A percentile compares a stretch with the other conserved stretches of the same genome.
These are phyloP conservation scores for Skeletonema menzelii DNA, from an alignment of 108 stramenopile species.

Conservation along the genomic window DNA sequence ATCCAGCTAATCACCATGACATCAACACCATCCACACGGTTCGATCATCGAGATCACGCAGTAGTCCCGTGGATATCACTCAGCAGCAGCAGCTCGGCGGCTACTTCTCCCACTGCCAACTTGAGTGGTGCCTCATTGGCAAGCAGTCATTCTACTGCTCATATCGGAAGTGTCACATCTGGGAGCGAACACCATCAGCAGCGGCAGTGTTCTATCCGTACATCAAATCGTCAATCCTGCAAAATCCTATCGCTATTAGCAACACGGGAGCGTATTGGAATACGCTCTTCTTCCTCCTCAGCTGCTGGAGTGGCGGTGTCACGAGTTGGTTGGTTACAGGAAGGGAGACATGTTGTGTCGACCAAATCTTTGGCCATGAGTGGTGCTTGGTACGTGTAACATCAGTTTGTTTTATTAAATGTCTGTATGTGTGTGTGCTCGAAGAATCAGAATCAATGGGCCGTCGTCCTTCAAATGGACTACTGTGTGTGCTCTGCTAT, in stretches of 20 bases:
- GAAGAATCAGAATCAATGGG: background rate
- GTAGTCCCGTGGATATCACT: conserved; percentile 7
- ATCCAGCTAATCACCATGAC: background rate
- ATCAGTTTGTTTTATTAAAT: background rate
- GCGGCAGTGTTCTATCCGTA: background rate
- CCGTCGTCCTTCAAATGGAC: no score
- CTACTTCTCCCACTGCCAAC: background rate
- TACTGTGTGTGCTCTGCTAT: background rate
- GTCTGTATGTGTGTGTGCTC: background rate
- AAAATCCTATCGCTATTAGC: conserved; percentile 7
- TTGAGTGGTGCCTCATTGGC: no score
- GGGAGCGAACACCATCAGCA: background rate
- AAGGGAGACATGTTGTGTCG: conserved; percentile 7
- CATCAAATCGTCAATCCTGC: background rate
- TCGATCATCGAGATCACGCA: background rate
- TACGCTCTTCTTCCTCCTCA: background rate
- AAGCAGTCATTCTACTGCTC: no score
- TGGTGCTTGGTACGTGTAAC: conserved; percentile 23
- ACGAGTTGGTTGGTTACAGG: conserved; percentile 2
- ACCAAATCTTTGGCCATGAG: conserved; percentile 1
- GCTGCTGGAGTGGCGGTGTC: background rate
- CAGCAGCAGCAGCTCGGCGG: background rate
- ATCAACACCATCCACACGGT: background rate
- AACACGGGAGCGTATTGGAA: conserved; percentile 29
- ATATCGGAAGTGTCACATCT: background rate